Evolutionary conservation across 768 basidiomycete genomes (phyloP), one percentile per base, ranked within the genome.

Genomic region (Amanita brunnescens): DNA sequence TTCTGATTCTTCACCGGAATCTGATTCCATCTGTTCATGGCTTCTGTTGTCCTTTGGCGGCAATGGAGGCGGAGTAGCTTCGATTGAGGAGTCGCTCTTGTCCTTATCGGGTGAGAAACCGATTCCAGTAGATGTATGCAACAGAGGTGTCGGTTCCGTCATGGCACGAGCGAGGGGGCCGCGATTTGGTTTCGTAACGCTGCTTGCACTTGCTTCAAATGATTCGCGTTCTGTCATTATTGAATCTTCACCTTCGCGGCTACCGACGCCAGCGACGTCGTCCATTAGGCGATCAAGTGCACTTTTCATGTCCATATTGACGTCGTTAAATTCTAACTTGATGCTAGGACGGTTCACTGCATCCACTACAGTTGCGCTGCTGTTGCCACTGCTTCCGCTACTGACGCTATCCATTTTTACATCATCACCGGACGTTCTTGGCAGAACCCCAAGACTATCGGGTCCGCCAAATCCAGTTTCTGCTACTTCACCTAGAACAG

Each of bases 281-380:
- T 85, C 81, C 79, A 87, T 83, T 26, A 87, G 69, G 39, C 82
- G 69, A 60, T 87, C 85, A 26, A 87, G 70, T 5, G 85, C 85
- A 54, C 81, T 83, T 54, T 79, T 78, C 77, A 85, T 85, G 42
- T 85, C 85, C 70, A 78, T 76, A 55, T 78, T 75, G 23, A 83
- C 79, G 57, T 80, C 76, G 23, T 80, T 71, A 40, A 75, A 71
- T 6, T 73, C 72, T 61, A 76, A 62, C 12, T 72, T 75, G 46
- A 53, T 35, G 13, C 9, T 30, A 29, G 37, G 44, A 34, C 18
- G 23, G 18, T 14, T 32, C 21, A 16, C 33, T 6, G 47, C 34
- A 4, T 48, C 47, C 16, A 48, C 47, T 13, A 16, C 35, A n/a
- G 47, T 48, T 37, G 21, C 35, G n/a, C 47, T 48, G 21, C 47